Evolutionary conservation across 768 basidiomycete genomes (phyloP).

Genomic region (Hydnum rufescens): DNA sequence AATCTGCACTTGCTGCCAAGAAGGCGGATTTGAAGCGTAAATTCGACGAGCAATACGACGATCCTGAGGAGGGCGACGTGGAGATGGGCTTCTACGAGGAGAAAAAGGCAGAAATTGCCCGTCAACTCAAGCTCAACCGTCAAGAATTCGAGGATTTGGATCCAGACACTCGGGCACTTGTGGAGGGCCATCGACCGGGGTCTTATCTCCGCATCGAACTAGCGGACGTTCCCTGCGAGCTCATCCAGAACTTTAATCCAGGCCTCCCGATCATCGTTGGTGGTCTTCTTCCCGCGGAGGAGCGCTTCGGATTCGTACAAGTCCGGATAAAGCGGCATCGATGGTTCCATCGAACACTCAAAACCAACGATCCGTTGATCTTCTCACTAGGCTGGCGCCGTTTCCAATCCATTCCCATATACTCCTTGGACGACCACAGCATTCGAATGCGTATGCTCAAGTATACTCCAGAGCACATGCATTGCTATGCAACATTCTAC

Average conservation of each 20-base stretch:
- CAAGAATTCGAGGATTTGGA: constrained; percentile 72
- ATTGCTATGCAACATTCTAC: constrained; percentile 95
- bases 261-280: constrained; percentile 81
- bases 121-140: constrained; percentile 62
- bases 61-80: constrained; percentile 35
- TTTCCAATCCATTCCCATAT: constrained; percentile 88
- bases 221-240: constrained; percentile 63
- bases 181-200: constrained; percentile 84
- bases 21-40: constrained; percentile 85
- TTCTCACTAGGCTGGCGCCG: constrained; percentile 95
- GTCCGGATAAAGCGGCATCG: constrained; percentile 92
- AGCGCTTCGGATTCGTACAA: constrained; percentile 83
- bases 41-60: constrained; percentile 94
- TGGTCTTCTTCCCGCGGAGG: constrained; percentile 75
- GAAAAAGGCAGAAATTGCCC: constrained; percentile 80
- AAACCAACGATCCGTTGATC: constrained; percentile 92
- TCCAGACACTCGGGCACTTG: constrained; percentile 51
- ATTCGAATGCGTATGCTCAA: constrained; percentile 99
- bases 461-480: constrained; percentile 99
- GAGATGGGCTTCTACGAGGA: constrained; percentile 79
- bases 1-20: constrained; percentile 50
- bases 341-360: constrained; percentile 79
- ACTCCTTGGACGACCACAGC: constrained; percentile 91
- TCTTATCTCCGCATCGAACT: constrained; percentile 88
- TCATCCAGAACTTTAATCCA: constrained; percentile 87